Base-by-base conservation (phyloP, 1,284 basidiomycete genomes). In the Mycosarcoma mackinlayi region DNA sequence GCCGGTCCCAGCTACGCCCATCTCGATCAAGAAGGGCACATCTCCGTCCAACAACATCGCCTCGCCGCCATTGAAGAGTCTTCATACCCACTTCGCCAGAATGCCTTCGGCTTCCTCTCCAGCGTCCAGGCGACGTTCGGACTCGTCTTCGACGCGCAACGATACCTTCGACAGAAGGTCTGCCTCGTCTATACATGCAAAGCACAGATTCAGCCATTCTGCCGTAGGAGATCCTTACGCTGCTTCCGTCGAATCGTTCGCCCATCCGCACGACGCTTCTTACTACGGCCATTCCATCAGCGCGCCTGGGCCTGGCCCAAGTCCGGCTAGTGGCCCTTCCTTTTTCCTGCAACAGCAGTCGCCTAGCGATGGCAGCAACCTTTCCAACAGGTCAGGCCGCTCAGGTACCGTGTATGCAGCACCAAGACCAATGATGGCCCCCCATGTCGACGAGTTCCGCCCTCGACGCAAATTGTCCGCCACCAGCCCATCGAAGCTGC, bases 311-410 rank as follows among this genome's bases (percentile, higher is more conserved):
- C 35, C 56, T 13, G 51, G 47, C 4, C 28, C 49, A 25, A 52
- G 34, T 19, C 54, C 64, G 6, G 27, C 18, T 7, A 40, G 52
- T 2, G 55, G 24, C 1, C 41, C 51, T 24, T 65, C 61, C 18
- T 16, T 66, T 11, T 64, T 72, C 38, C 30, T 72, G 40, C 64
- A 63, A 45, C 63, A 72, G 23, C 57, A 67, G n/a, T 56, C 69
- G 3, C 69, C 64, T 18, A 67, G 52, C 49, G 56, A 71, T 21
- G 49, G 47, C 33, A 65, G 68, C 30, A 39, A 42, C 24, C 52
- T 66, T 27, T 60, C 63, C 27, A 52, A 59, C 24, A 25, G 63
- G 24, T 66, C 63, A 0, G 63, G 42, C n/a, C 63, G 63, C 3
- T 66, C 57, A 1, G 47, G 47, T 28, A 60, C 63, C 31, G 42